Evolutionary conservation across 306 rosid genomes (phyloP).

Genomic region (Cajanus cajan): DNA sequence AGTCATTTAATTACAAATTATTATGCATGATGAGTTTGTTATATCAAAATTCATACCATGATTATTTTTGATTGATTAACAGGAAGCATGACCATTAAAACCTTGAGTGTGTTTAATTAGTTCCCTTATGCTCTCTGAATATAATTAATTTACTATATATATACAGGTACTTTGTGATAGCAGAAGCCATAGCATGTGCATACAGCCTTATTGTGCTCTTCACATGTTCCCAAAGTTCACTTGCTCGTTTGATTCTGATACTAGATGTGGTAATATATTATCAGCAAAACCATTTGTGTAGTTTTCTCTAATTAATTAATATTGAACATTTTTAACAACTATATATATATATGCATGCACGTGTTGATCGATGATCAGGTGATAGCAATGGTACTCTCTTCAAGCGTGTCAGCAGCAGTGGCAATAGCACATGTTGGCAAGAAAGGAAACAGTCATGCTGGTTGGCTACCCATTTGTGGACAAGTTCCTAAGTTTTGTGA

Average conservation of each 20-base stretch:
- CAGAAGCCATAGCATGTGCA: slow-evolving; percentile 32
- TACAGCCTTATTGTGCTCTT: slow-evolving; percentile 29
- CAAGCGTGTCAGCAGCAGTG: slow-evolving; percentile 55
- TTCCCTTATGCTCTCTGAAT: background rate
- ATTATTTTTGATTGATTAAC: too few species aligned
- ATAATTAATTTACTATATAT: background rate
- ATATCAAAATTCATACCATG: too few species aligned
- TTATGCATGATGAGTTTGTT: too few species aligned
- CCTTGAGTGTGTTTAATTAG: background rate
- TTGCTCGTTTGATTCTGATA: slow-evolving; percentile 21
- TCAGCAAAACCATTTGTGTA: background rate
- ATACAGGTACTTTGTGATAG: slow-evolving; percentile 37
- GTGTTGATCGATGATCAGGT: slow-evolving; percentile 35
- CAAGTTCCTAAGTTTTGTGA: slow-evolving; percentile 56
- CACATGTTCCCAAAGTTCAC: slow-evolving; percentile 12
- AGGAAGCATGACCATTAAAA: too few species aligned
- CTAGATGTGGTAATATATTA: slow-evolving; percentile 21
- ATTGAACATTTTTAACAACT: background rate
- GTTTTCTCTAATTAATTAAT: background rate
- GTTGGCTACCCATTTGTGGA: slow-evolving; percentile 66
- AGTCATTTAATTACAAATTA: too few species aligned
- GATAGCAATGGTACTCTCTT: slow-evolving; percentile 40
- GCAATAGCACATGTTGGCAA: slow-evolving; percentile 55
- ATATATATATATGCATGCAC: too few species aligned
- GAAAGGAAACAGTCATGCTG: slow-evolving; percentile 56